Conservation (phyloP, 257 asterid species). For the Solanum bulbocastanum region DNA sequence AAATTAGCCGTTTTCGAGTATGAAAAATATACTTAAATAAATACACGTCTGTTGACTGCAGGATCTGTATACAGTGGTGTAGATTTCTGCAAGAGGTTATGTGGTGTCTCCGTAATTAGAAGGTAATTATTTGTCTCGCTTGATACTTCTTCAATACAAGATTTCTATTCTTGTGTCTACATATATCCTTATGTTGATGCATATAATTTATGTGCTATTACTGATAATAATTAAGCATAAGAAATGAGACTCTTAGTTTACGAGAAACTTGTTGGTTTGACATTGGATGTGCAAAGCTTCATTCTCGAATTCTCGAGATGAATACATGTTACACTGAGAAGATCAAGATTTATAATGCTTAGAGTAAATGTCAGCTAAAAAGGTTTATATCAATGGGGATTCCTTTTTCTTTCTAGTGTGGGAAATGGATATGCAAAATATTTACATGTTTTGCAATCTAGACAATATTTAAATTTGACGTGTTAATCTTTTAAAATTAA, state of each 20-base stretch:
- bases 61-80: slow-evolving; percentile 94
- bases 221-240: neutral
- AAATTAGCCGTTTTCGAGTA: neutral
- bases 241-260: neutral
- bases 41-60: slow-evolving; percentile 12
- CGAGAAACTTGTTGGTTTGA: neutral
- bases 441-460: neutral
- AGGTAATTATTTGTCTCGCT: slow-evolving; percentile 32
- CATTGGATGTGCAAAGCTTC: neutral
- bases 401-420: neutral
- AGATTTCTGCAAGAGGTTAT: slow-evolving; percentile 92
- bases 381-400: neutral
- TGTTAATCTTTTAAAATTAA: neutral
- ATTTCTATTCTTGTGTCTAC: neutral
- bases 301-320: neutral
- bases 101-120: slow-evolving; percentile 93
- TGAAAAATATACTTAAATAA: neutral
- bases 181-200: neutral
- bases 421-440: neutral
- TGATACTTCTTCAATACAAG: neutral
- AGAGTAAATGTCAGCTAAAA: neutral
- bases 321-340: neutral
- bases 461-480: neutral
- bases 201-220: neutral
- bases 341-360: neutral